Evolutionary conservation across 2,329 filamentous ascomycete species (phyloP), one percentile per base, ranked within the genome.

Genomic region (Cladophialophora bantiana): DNA sequence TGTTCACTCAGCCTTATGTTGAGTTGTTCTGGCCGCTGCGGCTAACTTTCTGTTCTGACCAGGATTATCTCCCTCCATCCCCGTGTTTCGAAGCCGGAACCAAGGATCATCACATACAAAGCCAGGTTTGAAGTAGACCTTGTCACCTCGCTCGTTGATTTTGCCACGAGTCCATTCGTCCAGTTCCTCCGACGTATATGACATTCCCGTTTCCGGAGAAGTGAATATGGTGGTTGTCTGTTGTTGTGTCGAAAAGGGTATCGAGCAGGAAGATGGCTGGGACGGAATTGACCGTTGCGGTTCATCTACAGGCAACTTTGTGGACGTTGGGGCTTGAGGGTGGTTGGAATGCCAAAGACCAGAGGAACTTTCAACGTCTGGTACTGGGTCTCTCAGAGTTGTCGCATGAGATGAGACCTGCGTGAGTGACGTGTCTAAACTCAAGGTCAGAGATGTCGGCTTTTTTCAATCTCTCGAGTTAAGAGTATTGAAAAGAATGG

Each of bases 41-140:
- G 26, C 26, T 26, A 26, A 26, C 26, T 26, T 26, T 26, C 26
- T 26, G 26, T 26, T 26, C 26, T 2, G 26, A 26, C 31, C 31
- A 3, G n/a, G n/a, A 1, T 10, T 31, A 9, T 52, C 32, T 60
- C 18, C 45, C 4, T 18, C 45, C 7, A 26, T 26, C 10, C 45
- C 45, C 18, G 18, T 40, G 34, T 18, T 26, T 10, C 59, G 52
- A 9, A 62, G 36, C 56, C 59, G 59, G 50, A 48, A 55, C 71
- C 73, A 73, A 5, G 73, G 72, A 62, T 72, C 70, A 1, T 65
- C 56, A 26, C 67, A 67, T 35, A 75, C 67, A 56, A 74, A 75
- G 5, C 64, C 68, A 7, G 72, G 73, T 38, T 66, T 68, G 64
- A 75, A 75, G 66, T 66, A 73, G 9, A 72, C 70, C 18, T 48